Conservation (phyloP, 805 yeast species). For the Candida vartiovaarae region DNA sequence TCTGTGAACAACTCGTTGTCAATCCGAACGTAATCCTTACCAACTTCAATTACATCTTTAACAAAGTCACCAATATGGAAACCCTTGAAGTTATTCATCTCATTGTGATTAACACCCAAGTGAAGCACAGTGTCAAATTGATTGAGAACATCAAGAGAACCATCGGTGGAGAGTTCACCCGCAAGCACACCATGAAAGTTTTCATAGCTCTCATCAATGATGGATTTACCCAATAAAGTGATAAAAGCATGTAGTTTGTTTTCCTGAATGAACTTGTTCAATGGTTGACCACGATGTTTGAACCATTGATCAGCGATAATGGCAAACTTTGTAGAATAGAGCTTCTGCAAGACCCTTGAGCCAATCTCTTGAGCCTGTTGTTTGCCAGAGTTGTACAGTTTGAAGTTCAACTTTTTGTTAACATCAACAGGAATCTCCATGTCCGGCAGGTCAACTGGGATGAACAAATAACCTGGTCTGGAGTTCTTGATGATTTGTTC, state of each 20-base stretch:
- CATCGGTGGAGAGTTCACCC: constrained; percentile 46
- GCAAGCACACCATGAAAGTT: constrained; percentile 59
- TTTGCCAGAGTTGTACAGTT: constrained; percentile 15
- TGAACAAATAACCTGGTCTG: constrained; percentile 65
- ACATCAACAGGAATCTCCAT: constrained; percentile 26
- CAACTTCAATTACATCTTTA: constrained; percentile 17
- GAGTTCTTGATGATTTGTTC: constrained; percentile 39
- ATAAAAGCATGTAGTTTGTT: constrained; percentile 22
- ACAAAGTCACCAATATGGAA: constrained; percentile 7
- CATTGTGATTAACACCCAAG: constrained; percentile 60
- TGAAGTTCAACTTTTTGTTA: constrained; percentile 19
- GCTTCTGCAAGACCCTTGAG: constrained; percentile 35
- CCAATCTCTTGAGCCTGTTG: constrained; percentile 30
- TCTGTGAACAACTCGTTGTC: constrained; percentile 10
- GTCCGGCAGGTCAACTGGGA: constrained; percentile 58
- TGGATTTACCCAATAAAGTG: constrained; percentile 12
- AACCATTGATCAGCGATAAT: constrained; percentile 67
- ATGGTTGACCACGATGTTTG: constrained; percentile 39
- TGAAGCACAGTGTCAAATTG: constrained; percentile 60
- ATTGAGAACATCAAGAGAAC: constrained; percentile 38
- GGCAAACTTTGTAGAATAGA: constrained; percentile 53
- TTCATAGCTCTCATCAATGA: constrained; percentile 38
- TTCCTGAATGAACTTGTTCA: constrained; percentile 39
- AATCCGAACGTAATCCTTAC: constrained; percentile 20
- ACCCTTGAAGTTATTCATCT: constrained; percentile 36